Evolutionary conservation across 164 flowering plant species (phyloP), one percentile per base, ranked within the genome.

Genomic region (Cinnamomum micranthum): DNA sequence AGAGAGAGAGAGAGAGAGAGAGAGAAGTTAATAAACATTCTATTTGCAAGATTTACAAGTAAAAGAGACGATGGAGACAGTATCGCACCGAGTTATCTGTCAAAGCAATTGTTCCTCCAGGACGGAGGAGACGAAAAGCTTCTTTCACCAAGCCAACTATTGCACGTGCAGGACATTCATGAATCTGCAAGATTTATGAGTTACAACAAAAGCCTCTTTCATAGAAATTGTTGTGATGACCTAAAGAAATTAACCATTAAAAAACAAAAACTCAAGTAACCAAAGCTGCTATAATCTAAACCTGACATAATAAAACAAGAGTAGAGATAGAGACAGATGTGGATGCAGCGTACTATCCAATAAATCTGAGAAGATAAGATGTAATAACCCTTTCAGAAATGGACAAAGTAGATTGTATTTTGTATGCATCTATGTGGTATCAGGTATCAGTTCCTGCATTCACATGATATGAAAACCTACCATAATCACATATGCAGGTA

Each of bases 141-240:
- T 90, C 92, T 82, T 72, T 86, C 69, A 84, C 77, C 73, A 90
- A 55, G 70, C 78, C 82, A 27, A 74, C 77, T 64, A 80, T 89
- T 47, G 91, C 92, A 70, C 82, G 83, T 60, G 80, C 78, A 24
- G 94, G 94, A 68, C 92, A 89, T 80, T 90, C 94, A 79, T 90
- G 91, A 65, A 88, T 69, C 94, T 89, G 87, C 71, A 80, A 79
- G 60, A 14, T 67, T 3, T 66, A 59, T 51, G 17, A 62, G 59
- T 69, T 27, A 41, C 52, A 28, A 65, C 68, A 20, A 28, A 19
- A 68, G 17, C 50, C 70, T 68, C 11, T 41, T 68, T 41, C 33
- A 20, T n/a, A 17, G 50, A 68, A 67, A 35, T 65, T 14, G 10
- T 41, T 14, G 23, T 66, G 70, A 68, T 33, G 70, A 7, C 13